A percentile compares a stretch with the other conserved stretches of the same genome.
Conservation (phyloP, 2,329 filamentous ascomycete species). For the Phialocephala sp. region DNA sequence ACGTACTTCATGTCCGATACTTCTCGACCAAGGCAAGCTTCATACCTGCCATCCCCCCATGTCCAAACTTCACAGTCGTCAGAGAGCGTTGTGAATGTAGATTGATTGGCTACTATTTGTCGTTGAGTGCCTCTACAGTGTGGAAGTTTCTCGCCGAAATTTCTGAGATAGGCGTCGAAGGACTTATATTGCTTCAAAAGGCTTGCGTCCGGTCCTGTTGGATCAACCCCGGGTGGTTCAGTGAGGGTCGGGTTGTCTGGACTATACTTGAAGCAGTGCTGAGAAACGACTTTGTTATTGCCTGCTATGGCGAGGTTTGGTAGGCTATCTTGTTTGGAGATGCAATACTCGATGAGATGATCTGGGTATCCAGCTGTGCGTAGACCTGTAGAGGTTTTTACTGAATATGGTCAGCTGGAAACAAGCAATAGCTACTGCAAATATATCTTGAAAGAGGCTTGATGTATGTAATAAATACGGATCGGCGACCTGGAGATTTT, state of each 20-base stretch:
- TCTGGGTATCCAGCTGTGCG: slow-evolving; percentile 41
- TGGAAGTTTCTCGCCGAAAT: slow-evolving; percentile 10
- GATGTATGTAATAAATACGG: background rate
- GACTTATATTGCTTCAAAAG: slow-evolving; percentile 30
- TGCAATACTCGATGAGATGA: slow-evolving; percentile 28
- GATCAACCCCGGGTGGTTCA: slow-evolving; percentile 9
- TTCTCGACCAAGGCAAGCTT: slow-evolving; percentile 60
- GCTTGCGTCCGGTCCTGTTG: slow-evolving; percentile 3
- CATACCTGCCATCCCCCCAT: slow-evolving; percentile 64
- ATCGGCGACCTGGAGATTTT: background rate
- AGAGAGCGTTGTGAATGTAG: slow-evolving; percentile 47
- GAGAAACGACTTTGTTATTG: slow-evolving; percentile 38
- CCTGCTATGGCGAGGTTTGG: slow-evolving; percentile 44
- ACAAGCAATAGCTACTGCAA: background rate
- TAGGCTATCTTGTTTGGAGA: slow-evolving; percentile 36
- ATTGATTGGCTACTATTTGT: slow-evolving; percentile 44
- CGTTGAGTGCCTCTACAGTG: slow-evolving; percentile 19
- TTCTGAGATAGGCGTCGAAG: slow-evolving; percentile 21
- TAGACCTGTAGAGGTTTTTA: slow-evolving; percentile 34
- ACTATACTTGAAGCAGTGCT: background rate
- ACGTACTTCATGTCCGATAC: slow-evolving; percentile 34
- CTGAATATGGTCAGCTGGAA: slow-evolving; percentile 21
- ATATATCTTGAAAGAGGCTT: background rate
- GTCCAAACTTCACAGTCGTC: slow-evolving; percentile 46
- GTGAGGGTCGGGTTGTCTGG: background rate